Evolutionary conservation across 257 asterid genomes (phyloP).

Genomic region (Jacaranda copaia): DNA sequence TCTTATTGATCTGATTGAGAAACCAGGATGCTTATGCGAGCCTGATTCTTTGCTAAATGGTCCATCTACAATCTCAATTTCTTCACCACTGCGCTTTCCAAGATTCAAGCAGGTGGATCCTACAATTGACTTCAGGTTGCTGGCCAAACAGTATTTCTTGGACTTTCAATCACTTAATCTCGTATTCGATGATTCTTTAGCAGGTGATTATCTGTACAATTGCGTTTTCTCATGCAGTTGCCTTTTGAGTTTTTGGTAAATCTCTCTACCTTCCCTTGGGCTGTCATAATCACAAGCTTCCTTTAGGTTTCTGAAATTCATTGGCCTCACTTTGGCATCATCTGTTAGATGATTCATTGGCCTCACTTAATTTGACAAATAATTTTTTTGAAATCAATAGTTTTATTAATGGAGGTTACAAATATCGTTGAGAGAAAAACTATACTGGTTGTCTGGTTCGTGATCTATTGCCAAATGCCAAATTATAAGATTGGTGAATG

Average conservation of each 20-base stretch:
- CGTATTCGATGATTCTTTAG: conserved; percentile 75
- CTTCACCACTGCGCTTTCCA: conserved; percentile 87
- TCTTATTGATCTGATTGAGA: conserved; percentile 78
- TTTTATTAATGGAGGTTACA: conserved; percentile 3
- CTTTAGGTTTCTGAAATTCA: conserved; percentile 18
- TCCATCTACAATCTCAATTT: conserved; percentile 78
- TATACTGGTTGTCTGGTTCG: conserved; percentile 1
- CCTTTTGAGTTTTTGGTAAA: conserved; percentile 26
- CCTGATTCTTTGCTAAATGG: conserved; percentile 93
- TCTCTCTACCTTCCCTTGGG: conserved; percentile 23
- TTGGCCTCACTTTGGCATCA: conserved; percentile 25
- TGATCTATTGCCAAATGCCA: background rate
- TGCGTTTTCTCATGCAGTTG: conserved; percentile 24
- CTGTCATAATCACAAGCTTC: conserved; percentile 22
- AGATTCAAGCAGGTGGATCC: conserved; percentile 75
- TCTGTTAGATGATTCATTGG: conserved; percentile 15
- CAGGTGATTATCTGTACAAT: conserved; percentile 60
- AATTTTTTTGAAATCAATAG: background rate
- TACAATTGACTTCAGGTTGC: conserved; percentile 71
- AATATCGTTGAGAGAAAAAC: conserved; percentile 2
- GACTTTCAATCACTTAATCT: conserved; percentile 77
- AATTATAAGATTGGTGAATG: conserved; percentile 20
- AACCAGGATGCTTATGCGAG: conserved; percentile 76
- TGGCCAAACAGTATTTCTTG: conserved; percentile 88
- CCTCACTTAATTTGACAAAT: background rate